A percentile compares a stretch with the other conserved stretches of the same genome.
These are phyloP conservation scores for Penicillium concentricum DNA, from an alignment of 2,329 filamentous ascomycete genomes.

Conservation along the genomic window DNA sequence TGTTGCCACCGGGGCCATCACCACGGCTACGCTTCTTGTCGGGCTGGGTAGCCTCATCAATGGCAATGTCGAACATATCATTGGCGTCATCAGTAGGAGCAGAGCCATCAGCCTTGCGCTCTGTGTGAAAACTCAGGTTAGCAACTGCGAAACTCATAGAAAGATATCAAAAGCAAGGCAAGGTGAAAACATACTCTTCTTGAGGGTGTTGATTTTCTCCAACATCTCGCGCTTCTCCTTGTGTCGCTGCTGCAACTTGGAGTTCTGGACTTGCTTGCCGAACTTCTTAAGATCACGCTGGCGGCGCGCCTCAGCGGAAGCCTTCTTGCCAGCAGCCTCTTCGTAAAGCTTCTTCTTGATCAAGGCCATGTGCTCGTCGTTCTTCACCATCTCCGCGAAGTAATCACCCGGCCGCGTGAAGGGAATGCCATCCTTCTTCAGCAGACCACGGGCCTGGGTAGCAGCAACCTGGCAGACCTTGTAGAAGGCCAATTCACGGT, in stretches of 20 bases:
- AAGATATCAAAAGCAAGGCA: background rate
- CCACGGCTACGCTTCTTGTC: constrained; percentile 50
- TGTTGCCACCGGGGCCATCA: constrained; percentile 47
- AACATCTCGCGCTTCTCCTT: constrained; percentile 91
- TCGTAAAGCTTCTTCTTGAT: constrained; percentile 92
- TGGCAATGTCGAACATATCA: constrained; percentile 86
- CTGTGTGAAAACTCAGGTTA: constrained; percentile 49
- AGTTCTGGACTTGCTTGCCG: constrained; percentile 95
- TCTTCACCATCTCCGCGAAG: constrained; percentile 99
- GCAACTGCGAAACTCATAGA: constrained; percentile 22
- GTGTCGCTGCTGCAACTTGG: constrained; percentile 89
- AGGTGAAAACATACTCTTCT: constrained; percentile 74
- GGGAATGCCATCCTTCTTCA: constrained; percentile 77
- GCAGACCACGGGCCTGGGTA: constrained; percentile 66
- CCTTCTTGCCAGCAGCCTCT: constrained; percentile 89
- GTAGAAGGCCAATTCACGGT: constrained; percentile 91
- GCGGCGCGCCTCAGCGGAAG: constrained; percentile 83
- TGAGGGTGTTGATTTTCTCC: constrained; percentile 91
- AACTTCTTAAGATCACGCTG: constrained; percentile 98
- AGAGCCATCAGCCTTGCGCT: constrained; percentile 68
- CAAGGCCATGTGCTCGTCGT: constrained; percentile 96
- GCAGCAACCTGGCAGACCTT: constrained; percentile 81
- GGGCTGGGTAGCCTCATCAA: constrained; percentile 67
- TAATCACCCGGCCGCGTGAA: constrained; percentile 92
- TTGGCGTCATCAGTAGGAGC: constrained; percentile 67